Percentiles rank a stretch among this genome's conserved stretches.
Evolutionary conservation across 2,329 filamentous ascomycete species (phyloP).

Genomic region (Chaetomiaceae sp.): DNA sequence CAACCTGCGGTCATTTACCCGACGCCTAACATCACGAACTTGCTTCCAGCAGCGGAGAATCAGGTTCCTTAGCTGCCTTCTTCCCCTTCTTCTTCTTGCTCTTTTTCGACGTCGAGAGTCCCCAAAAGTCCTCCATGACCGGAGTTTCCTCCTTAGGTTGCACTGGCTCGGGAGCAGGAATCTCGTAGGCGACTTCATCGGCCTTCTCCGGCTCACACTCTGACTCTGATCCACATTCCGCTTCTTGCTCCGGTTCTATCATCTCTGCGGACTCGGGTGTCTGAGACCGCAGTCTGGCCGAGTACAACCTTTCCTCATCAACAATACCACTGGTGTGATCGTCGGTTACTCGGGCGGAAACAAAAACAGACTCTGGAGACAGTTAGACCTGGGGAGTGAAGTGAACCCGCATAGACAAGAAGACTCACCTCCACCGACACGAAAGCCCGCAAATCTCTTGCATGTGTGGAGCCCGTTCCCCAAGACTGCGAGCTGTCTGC

Average conservation of each 20-base stretch:
- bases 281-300: not conserved
- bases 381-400: not conserved
- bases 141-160: not conserved
- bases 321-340: not conserved
- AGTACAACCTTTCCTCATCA: not conserved
- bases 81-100: too few species aligned
- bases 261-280: not conserved
- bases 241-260: not conserved
- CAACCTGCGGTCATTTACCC: too few species aligned
- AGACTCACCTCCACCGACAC: conserved; percentile 14
- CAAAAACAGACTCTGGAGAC: not conserved
- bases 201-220: not conserved
- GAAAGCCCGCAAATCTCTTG: conserved; percentile 30
- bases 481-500: conserved; percentile 35
- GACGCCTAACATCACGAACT: too few species aligned
- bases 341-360: not conserved
- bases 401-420: not conserved
- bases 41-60: too few species aligned
- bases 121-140: too few species aligned
- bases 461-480: conserved; percentile 35
- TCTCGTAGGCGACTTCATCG: not conserved
- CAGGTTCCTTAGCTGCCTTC: too few species aligned
- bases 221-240: not conserved
- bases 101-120: too few species aligned
- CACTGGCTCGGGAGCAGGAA: not conserved